A percentile compares a stretch with the other conserved stretches of the same genome.
These are phyloP conservation scores for Monilinia polystroma DNA, from an alignment of 2,329 filamentous ascomycete species.

Conservation along the genomic window DNA sequence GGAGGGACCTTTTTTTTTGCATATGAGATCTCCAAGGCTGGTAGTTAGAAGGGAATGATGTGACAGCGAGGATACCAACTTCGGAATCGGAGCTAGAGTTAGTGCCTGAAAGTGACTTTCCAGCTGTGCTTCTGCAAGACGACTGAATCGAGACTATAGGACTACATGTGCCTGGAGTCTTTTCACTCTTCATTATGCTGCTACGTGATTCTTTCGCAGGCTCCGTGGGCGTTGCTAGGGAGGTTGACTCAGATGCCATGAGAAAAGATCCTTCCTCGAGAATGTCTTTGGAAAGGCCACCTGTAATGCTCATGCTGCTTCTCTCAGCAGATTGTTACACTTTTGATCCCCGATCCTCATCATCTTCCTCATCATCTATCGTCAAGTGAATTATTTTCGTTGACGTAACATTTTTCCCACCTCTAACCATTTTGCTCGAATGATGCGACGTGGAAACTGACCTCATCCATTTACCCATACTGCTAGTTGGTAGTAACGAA, in stretches of 20 bases:
- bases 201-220: not conserved
- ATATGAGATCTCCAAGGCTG: too few species aligned
- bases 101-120: too few species aligned
- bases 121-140: too few species aligned
- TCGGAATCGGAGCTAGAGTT: too few species aligned
- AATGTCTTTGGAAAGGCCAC: not conserved
- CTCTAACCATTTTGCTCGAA: not conserved
- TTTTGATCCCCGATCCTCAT: not conserved
- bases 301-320: not conserved
- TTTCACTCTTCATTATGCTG: not conserved
- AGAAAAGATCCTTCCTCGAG: not conserved
- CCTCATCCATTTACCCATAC: not conserved
- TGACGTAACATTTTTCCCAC: not conserved
- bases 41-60: too few species aligned
- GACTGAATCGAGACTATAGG: too few species aligned
- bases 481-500: not conserved
- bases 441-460: not conserved
- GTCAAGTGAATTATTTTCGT: not conserved
- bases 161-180: not conserved
- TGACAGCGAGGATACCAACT: too few species aligned
- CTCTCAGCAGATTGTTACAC: not conserved
- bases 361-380: not conserved
- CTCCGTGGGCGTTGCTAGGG: not conserved
- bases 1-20: too few species aligned
- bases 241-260: not conserved